Percentiles rank a stretch among this genome's conserved stretches.
Conservation (phyloP, 208 protist genomes). For the Crithidia expoeki region DNA sequence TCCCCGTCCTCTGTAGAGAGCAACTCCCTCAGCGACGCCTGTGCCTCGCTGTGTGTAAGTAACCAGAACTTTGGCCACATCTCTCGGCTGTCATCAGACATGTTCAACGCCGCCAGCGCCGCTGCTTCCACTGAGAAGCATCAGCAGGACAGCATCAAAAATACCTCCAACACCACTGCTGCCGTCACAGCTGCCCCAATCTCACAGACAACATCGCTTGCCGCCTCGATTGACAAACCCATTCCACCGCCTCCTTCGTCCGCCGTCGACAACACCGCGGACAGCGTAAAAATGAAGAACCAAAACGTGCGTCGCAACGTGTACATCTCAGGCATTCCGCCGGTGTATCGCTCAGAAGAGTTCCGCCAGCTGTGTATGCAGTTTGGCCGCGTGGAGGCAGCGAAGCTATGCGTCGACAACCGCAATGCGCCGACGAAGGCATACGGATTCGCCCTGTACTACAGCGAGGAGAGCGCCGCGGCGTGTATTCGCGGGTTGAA, state of each 20-base stretch:
- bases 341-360: constrained; percentile 45
- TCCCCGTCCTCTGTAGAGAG: constrained; percentile 9
- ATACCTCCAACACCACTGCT: neutral
- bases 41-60: constrained; percentile 12
- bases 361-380: constrained; percentile 67
- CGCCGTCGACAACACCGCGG: neutral
- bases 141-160: neutral
- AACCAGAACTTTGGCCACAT: constrained; percentile 1
- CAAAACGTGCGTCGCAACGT: constrained; percentile 68
- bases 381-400: constrained; percentile 70
- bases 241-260: neutral
- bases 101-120: neutral
- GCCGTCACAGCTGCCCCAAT: neutral
- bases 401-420: constrained; percentile 67
- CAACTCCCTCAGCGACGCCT: constrained; percentile 10
- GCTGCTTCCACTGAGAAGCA: neutral
- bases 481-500: constrained; percentile 61
- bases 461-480: constrained; percentile 54
- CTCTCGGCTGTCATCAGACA: constrained; percentile 9
- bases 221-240: neutral
- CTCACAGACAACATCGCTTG: neutral
- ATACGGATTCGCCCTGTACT: constrained; percentile 77
- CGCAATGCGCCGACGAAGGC: constrained; percentile 60
- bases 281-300: constrained; percentile 14
- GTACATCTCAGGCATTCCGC: constrained; percentile 70